A percentile compares a stretch with the other conserved stretches of the same genome.
Conservation (phyloP, 1,284 basidiomycete species). For the Pseudozyma sp. region DNA sequence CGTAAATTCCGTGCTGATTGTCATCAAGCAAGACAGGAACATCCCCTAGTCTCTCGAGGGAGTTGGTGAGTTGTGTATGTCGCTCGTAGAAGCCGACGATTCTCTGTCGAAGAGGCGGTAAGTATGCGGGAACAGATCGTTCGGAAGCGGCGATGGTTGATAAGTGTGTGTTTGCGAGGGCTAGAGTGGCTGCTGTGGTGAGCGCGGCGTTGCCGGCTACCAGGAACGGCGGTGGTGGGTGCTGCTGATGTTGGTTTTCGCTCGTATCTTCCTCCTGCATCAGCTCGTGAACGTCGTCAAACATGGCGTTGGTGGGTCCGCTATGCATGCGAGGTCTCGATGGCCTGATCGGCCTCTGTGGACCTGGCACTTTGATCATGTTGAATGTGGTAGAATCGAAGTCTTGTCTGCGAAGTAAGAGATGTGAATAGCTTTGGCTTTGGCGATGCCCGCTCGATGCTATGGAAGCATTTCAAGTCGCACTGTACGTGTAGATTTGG, state of each 20-base stretch:
- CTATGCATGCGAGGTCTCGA: constrained; percentile 30
- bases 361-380: constrained; percentile 34
- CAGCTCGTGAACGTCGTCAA: constrained; percentile 37
- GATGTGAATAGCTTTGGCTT: no score
- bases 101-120: constrained; percentile 32
- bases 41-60: constrained; percentile 30
- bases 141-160: constrained; percentile 19
- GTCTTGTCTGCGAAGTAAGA: no score
- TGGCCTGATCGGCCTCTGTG: constrained; percentile 16
- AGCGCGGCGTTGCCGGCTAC: constrained; percentile 17
- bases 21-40: constrained; percentile 29
- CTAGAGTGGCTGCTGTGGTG: constrained; percentile 30
- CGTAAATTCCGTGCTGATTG: constrained; percentile 35
- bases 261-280: constrained; percentile 1
- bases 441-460: no score
- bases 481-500: no score
- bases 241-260: not conserved
- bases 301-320: constrained; percentile 25
- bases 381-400: not conserved
- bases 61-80: constrained; percentile 32
- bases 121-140: constrained; percentile 34
- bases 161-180: constrained; percentile 8
- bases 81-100: constrained; percentile 27
- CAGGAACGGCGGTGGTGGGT: constrained; percentile 23
- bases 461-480: no score